phyloP scores from a whole-genome alignment of 176 grass and related monocot genomes.

The Hordeum marinum region DNA sequence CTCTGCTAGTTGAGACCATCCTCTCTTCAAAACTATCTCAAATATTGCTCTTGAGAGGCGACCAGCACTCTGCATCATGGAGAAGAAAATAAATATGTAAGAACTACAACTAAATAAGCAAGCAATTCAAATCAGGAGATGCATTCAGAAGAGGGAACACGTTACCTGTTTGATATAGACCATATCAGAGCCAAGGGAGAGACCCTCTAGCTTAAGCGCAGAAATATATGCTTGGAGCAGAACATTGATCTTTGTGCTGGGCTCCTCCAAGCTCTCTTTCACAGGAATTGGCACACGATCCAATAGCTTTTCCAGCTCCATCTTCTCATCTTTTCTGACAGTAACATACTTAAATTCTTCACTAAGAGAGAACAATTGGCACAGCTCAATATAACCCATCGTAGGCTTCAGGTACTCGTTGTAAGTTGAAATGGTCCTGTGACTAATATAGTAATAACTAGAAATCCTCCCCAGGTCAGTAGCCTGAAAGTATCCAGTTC shows the following conservation, averaged over 20 bases:
- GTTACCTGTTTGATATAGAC: conserved; percentile 84
- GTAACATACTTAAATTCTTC: conserved; percentile 92
- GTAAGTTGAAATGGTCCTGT: conserved; percentile 75
- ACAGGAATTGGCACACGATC: conserved; percentile 81
- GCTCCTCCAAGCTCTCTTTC: conserved; percentile 84
- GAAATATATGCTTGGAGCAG: conserved; percentile 89
- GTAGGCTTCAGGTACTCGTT: conserved; percentile 87
- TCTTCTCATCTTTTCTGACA: conserved; percentile 86
- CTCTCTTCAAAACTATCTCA: conserved; percentile 87
- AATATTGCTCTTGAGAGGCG: conserved; percentile 73
- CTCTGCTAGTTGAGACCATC: conserved; percentile 87
- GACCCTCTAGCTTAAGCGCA: conserved; percentile 75
- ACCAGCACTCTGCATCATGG: conserved; percentile 77
- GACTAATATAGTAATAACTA: conserved; percentile 85
- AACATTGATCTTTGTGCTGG: conserved; percentile 86
- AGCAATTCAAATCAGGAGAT: neutral
- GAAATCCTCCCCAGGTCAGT: conserved; percentile 79
- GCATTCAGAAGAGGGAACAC: neutral
- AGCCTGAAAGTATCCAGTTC: conserved; percentile 80
- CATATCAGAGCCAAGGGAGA: conserved; percentile 90
- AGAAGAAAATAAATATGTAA: conserved; percentile 29
- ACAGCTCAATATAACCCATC: conserved; percentile 88
- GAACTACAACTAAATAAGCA: neutral
- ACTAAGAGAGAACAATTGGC: conserved; percentile 67
- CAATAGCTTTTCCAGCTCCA: conserved; percentile 81